Conservation (phyloP, 169 alveolate species). For the Amoebophrya sp. region DNA sequence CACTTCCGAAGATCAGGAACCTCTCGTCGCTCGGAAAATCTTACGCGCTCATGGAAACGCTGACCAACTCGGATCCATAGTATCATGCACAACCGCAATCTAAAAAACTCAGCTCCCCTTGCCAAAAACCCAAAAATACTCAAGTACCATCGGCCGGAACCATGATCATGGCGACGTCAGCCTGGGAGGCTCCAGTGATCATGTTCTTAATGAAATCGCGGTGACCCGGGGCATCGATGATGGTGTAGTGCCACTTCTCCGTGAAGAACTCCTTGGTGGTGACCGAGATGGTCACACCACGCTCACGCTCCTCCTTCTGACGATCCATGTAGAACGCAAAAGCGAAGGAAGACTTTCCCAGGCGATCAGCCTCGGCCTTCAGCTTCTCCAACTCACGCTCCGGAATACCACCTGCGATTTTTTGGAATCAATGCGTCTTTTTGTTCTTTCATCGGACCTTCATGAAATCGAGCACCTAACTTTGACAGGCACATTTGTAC, state of each 20-base stretch:
- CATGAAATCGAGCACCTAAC: no score
- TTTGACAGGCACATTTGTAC: no score
- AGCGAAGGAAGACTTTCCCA: conserved; percentile 91
- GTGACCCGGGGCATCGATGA: conserved; percentile 99
- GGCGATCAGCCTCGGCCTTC: conserved; percentile 85
- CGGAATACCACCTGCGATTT: conserved; percentile 69
- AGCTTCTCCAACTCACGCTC: conserved; percentile 87
- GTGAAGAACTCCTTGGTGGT: conserved; percentile 95
- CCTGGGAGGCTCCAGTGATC: conserved; percentile 98
- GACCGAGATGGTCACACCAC: conserved; percentile 97
- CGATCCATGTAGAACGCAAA: conserved; percentile 97
- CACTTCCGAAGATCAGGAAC: no score
- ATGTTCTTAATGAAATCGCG: conserved; percentile 96
- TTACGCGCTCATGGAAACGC: no score
- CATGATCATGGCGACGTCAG: conserved; percentile 95
- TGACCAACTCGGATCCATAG: no score
- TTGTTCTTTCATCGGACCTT: background rate
- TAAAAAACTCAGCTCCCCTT: no score
- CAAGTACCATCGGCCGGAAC: conserved; percentile 95
- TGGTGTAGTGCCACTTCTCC: conserved; percentile 88
- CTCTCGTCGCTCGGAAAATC: no score
- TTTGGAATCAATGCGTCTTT: background rate
- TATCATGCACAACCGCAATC: no score
- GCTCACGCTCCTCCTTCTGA: conserved; percentile 95
- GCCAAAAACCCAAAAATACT: no score